Conservation (phyloP, 2,329 filamentous ascomycete genomes). For the Fusarium sororula region DNA sequence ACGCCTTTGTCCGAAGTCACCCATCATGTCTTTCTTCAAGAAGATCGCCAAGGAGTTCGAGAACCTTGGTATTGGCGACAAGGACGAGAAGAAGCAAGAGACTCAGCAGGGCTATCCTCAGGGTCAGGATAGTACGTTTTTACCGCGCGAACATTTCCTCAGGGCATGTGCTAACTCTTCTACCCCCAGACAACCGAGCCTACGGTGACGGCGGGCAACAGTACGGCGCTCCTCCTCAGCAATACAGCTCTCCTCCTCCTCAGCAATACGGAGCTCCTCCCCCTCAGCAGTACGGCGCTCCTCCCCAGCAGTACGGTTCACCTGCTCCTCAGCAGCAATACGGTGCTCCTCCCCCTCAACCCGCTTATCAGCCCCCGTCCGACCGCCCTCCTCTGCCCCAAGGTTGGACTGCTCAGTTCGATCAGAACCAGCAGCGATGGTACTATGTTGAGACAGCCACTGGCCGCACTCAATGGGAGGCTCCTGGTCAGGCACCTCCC, state of each 20-base stretch:
- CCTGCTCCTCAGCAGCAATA: slow-evolving; percentile 40
- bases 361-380: slow-evolving; percentile 48
- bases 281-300: slow-evolving; percentile 14
- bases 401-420: slow-evolving; percentile 72
- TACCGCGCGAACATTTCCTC: neutral
- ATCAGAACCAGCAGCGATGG: slow-evolving; percentile 68
- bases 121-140: slow-evolving; percentile 29
- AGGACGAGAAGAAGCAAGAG: slow-evolving; percentile 41
- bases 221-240: slow-evolving; percentile 35
- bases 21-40: slow-evolving; percentile 56
- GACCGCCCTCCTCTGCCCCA: slow-evolving; percentile 61
- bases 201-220: slow-evolving; percentile 41
- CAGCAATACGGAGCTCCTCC: slow-evolving; percentile 19
- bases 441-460: slow-evolving; percentile 72
- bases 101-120: slow-evolving; percentile 13
- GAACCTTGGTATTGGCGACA: slow-evolving; percentile 56
- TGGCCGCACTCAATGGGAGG: slow-evolving; percentile 71
- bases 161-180: slow-evolving; percentile 4
- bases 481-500: slow-evolving; percentile 52
- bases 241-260: slow-evolving; percentile 46
- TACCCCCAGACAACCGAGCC: slow-evolving; percentile 26
- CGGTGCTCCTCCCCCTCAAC: slow-evolving; percentile 41
- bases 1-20: slow-evolving; percentile 13
- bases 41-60: slow-evolving; percentile 56
- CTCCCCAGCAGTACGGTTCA: slow-evolving; percentile 16